Conservation (phyloP, 495 filamentous ascomycete genomes). For the Darksidea phi region DNA sequence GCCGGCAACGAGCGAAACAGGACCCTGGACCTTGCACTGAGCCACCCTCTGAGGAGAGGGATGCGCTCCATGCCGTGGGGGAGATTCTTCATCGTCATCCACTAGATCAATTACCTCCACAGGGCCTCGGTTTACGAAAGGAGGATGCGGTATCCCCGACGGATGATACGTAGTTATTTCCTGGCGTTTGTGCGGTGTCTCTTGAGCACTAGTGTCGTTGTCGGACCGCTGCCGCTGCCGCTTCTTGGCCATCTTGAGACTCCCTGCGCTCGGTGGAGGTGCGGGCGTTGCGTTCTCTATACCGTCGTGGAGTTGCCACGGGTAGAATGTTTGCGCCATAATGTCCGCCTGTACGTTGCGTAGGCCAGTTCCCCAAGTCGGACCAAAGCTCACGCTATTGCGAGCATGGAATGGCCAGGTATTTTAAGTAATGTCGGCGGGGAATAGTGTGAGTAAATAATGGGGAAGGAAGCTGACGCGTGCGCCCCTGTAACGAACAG, state of each 20-base stretch:
- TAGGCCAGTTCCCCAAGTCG: too few relatives aligned
- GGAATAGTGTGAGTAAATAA: too few relatives aligned
- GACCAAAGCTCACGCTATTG: too few relatives aligned
- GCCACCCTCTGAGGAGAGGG: too few relatives aligned
- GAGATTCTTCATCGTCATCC: not conserved
- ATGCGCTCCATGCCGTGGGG: not conserved
- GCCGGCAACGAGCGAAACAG: too few relatives aligned
- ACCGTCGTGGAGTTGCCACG: not conserved
- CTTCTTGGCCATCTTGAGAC: not conserved
- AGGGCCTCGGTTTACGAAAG: not conserved
- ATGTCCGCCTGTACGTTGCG: not conserved
- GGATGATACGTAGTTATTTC: not conserved
- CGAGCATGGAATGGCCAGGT: too few relatives aligned
- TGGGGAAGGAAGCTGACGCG: too few relatives aligned
- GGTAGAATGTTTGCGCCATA: not conserved
- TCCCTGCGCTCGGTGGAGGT: not conserved
- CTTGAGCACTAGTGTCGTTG: not conserved
- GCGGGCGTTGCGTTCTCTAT: not conserved
- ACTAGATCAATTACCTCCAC: conserved; percentile 9
- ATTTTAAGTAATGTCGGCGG: too few relatives aligned
- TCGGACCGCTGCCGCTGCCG: not conserved
- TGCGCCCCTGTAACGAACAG: too few relatives aligned
- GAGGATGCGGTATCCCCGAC: not conserved
- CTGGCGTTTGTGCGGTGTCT: not conserved
- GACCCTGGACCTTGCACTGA: too few relatives aligned